Percentiles rank a stretch among this genome's conserved stretches.
Conservation (phyloP, 495 filamentous ascomycete species). For the Penicillium lagena region DNA sequence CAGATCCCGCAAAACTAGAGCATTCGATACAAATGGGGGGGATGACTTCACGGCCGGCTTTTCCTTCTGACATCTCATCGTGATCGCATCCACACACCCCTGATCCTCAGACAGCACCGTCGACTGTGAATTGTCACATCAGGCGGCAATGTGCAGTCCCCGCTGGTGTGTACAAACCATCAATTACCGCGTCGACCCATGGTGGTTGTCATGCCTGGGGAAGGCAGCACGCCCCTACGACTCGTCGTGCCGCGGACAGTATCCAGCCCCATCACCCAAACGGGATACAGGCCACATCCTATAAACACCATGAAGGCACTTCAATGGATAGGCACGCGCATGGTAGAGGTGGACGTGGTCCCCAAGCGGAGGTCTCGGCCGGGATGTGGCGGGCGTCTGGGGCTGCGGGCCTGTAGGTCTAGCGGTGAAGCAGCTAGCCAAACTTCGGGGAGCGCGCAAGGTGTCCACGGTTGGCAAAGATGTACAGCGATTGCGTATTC, state of each 20-base stretch:
- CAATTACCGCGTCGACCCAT: too few relatives aligned
- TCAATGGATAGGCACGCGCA: conserved; percentile 18
- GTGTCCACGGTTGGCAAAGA: conserved; percentile 27
- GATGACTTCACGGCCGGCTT: too few relatives aligned
- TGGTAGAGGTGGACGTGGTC: conserved; percentile 15
- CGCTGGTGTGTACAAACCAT: too few relatives aligned
- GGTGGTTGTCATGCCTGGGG: too few relatives aligned
- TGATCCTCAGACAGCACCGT: too few relatives aligned
- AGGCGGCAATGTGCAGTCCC: too few relatives aligned
- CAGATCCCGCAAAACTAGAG: conserved; percentile 13
- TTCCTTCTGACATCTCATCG: too few relatives aligned
- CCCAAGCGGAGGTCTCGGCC: conserved; percentile 22
- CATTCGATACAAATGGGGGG: too few relatives aligned
- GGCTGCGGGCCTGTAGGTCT: conserved; percentile 30
- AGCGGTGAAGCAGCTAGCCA: conserved; percentile 16
- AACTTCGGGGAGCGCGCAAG: conserved; percentile 19
- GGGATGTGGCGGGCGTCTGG: conserved; percentile 40
- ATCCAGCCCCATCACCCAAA: conserved; percentile 4
- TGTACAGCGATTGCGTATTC: conserved; percentile 16
- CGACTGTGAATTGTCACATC: too few relatives aligned
- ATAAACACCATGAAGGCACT: conserved; percentile 24
- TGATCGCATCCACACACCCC: too few relatives aligned
- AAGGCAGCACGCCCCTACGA: too few relatives aligned
- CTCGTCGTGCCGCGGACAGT: too few relatives aligned
- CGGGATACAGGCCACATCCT: conserved; percentile 16